Percentiles rank a stretch among this genome's conserved stretches.
phyloP scores from a whole-genome alignment of 2,329 filamentous ascomycete species.

The Bipolaris sorokiniana region DNA sequence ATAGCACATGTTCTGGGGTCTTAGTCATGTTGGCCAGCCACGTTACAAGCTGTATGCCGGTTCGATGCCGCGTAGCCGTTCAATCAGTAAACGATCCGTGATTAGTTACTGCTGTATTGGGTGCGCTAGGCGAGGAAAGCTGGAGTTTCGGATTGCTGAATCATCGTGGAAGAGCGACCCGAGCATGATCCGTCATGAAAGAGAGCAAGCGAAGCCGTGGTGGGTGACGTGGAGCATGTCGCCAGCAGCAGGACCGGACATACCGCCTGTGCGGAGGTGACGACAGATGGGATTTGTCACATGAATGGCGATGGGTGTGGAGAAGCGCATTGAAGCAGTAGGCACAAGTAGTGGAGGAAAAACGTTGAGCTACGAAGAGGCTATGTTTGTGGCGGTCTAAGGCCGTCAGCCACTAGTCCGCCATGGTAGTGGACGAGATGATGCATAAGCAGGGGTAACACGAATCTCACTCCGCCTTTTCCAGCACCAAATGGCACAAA shows the following conservation, averaged over 20 bases:
- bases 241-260: constrained; percentile 7
- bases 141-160: constrained; percentile 23
- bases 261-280: constrained; percentile 4
- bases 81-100: not conserved
- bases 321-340: not conserved
- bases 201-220: constrained; percentile 11
- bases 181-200: constrained; percentile 19
- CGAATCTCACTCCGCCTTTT: constrained; percentile 26
- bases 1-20: not conserved
- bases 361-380: constrained; percentile 12
- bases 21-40: constrained; percentile 8
- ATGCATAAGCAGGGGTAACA: constrained; percentile 21
- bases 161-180: constrained; percentile 19
- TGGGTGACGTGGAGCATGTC: not conserved
- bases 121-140: constrained; percentile 11
- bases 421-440: constrained; percentile 5
- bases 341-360: constrained; percentile 2
- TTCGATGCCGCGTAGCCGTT: constrained; percentile 8
- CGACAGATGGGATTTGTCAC: constrained; percentile 10
- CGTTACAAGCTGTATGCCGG: constrained; percentile 8
- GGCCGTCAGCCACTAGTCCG: constrained; percentile 9
- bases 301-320: constrained; percentile 2
- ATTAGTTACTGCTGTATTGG: constrained; percentile 27
- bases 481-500: not conserved
- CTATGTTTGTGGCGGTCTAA: constrained; percentile 6